phyloP scores from a whole-genome alignment of 1,284 basidiomycete species.

The Pseudozyma pruni region DNA sequence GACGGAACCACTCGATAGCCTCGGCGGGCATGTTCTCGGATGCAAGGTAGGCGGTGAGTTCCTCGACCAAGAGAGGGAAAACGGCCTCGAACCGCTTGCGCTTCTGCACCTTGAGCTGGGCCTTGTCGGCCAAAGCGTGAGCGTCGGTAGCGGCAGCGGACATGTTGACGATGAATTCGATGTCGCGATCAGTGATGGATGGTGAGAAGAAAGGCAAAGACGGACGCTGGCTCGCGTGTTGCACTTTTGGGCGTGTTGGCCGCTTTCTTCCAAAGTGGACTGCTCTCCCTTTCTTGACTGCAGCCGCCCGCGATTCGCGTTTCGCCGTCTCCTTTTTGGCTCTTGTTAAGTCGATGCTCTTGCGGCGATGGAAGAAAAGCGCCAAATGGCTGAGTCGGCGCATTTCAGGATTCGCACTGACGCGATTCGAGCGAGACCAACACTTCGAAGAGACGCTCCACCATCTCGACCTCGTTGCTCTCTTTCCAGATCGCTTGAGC shows the following conservation, averaged over 20 bases:
- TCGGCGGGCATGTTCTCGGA: slow-evolving; percentile 77
- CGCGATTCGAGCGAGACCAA: slow-evolving; percentile 12
- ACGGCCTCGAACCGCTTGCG: slow-evolving; percentile 71
- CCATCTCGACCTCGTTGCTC: slow-evolving; percentile 1
- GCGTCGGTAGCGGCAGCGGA: slow-evolving; percentile 25
- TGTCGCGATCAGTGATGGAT: too few relatives aligned
- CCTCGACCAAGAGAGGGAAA: slow-evolving; percentile 72
- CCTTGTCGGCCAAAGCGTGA: slow-evolving; percentile 44
- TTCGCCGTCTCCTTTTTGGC: neutral
- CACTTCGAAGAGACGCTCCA: slow-evolving; percentile 16
- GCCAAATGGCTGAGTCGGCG: too few relatives aligned
- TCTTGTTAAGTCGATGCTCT: too few relatives aligned
- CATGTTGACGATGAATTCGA: slow-evolving; percentile 17
- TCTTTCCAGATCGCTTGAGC: too few relatives aligned
- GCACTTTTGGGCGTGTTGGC: too few relatives aligned
- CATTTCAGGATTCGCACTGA: neutral
- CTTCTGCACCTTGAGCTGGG: slow-evolving; percentile 62
- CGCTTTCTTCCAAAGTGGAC: slow-evolving; percentile 30
- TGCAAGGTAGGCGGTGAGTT: slow-evolving; percentile 75
- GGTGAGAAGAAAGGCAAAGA: slow-evolving; percentile 7
- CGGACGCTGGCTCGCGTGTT: slow-evolving; percentile 3
- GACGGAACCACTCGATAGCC: slow-evolving; percentile 81
- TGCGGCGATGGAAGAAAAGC: too few relatives aligned
- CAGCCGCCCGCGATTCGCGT: too few relatives aligned
- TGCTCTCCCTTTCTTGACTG: slow-evolving; percentile 25